Percentiles rank a stretch among this genome's conserved stretches.
Evolutionary conservation across 2,329 filamentous ascomycete species (phyloP).

Genomic region (Chlorencoelia australis): DNA sequence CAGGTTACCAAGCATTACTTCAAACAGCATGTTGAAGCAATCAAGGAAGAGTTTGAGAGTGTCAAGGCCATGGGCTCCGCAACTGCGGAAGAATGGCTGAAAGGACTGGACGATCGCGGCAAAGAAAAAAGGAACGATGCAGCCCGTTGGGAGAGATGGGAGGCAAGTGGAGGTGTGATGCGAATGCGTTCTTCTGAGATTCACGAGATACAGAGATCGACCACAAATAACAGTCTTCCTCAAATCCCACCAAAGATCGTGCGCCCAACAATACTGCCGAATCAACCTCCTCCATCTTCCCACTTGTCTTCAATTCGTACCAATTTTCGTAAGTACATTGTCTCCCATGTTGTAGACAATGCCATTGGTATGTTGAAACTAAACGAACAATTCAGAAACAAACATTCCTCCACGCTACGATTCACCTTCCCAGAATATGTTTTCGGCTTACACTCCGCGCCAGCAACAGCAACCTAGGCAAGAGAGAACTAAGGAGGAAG

Average conservation of each 20-base stretch:
- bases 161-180: constrained; percentile 25
- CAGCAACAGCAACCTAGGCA: constrained; percentile 23
- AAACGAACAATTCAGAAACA: constrained; percentile 9
- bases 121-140: constrained; percentile 50
- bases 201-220: constrained; percentile 7
- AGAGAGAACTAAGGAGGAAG: constrained; percentile 51
- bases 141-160: constrained; percentile 68
- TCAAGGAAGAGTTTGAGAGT: constrained; percentile 52
- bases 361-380: too few relatives aligned
- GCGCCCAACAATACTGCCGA: too few relatives aligned
- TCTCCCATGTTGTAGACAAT: constrained; percentile 2
- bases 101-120: constrained; percentile 58
- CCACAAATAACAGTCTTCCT: not conserved
- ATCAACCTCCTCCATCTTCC: too few relatives aligned
- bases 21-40: constrained; percentile 48
- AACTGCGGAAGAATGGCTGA: constrained; percentile 67
- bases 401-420: constrained; percentile 22
- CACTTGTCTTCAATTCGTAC: constrained; percentile 10
- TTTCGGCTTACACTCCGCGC: constrained; percentile 18
- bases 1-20: constrained; percentile 58
- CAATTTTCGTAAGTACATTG: constrained; percentile 7
- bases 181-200: constrained; percentile 14
- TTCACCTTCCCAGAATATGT: constrained; percentile 24
- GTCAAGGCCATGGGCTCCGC: constrained; percentile 58
- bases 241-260: too few relatives aligned